Evolutionary conservation across 805 yeast genomes (phyloP), one percentile per base, ranked within the genome.

Genomic region (Starmerella sirachaensis): DNA sequence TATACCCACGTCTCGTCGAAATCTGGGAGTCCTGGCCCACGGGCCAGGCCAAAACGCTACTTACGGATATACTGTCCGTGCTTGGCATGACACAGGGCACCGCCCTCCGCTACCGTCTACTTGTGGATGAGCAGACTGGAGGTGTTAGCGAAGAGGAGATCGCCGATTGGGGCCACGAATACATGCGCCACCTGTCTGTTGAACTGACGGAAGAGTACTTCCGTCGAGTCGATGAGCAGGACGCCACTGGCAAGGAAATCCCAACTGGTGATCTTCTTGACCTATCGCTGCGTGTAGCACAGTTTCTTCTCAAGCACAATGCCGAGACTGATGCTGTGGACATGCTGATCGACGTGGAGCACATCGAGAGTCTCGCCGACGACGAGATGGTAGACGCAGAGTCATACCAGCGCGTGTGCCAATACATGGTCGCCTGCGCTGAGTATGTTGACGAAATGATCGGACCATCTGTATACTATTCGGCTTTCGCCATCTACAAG

Each of bases 261-360:
- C n/a, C n/a, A n/a, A 55, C 54, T 11, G 52, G 52, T 7, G 65
- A 69, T 29, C 65, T 91, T 46, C 60, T 79, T 38, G 66, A 70
- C 32, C 68, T 91, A 48, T 71, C 93, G 6, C 61, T 81, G 50
- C 72, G 77, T 49, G 76, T 91, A 50, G 86, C 82, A 27, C 95
- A 94, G 26, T 80, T 76, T 53, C 88, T 91, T 63, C 68, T 91
- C 49, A 76, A 82, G 55, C 96, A 88, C 62, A 88, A 91, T 56
- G 97, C 95, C 29, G 98, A 91, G 61, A 94, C 95, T 16, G 99
- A 91, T 56, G 98, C 98, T 1, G 94, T 91, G 18, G 99, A 91
- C 61, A 65, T 91, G 49, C 68, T 91, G 46, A 66, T 85, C 42
- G 98, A 91, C 61, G 74, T 91, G 39, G 98, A 91, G 61, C 66